phyloP scores from a whole-genome alignment of 208 protist species.

The Leishmania guyanensis region DNA sequence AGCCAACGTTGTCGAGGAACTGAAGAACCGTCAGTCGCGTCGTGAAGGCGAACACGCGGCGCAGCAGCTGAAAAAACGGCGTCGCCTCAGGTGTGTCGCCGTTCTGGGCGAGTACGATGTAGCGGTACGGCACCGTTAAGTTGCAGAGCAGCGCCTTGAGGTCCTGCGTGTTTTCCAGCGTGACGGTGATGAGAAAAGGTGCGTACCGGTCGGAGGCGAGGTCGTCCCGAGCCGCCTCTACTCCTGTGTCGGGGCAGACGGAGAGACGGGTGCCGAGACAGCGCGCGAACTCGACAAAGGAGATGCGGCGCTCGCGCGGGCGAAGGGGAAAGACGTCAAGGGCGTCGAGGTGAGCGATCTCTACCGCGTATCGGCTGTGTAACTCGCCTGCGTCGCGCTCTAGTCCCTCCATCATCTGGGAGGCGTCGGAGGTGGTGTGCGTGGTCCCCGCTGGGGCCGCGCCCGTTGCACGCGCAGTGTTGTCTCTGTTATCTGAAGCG shows the following conservation, averaged over 20 bases:
- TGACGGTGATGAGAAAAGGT: constrained; percentile 31
- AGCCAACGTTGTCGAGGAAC: constrained; percentile 32
- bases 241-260: constrained; percentile 16
- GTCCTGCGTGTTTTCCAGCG: constrained; percentile 30
- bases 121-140: constrained; percentile 29
- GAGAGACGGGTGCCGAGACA: constrained; percentile 26
- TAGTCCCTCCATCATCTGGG: background rate
- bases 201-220: background rate
- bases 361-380: constrained; percentile 1
- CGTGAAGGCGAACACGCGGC: constrained; percentile 39
- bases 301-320: constrained; percentile 21
- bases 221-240: constrained; percentile 17
- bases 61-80: constrained; percentile 37
- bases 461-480: background rate
- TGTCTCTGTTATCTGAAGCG: background rate
- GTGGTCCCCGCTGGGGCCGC: background rate
- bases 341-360: constrained; percentile 11
- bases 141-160: constrained; percentile 42
- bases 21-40: constrained; percentile 43
- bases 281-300: constrained; percentile 27
- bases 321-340: constrained; percentile 25
- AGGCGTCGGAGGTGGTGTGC: background rate
- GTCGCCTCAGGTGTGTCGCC: constrained; percentile 30
- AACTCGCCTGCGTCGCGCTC: background rate
- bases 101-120: constrained; percentile 34